These are phyloP conservation scores for Orychophragmus violaceus DNA, from an alignment of 345 rosid genomes.

Conservation along the genomic window DNA sequence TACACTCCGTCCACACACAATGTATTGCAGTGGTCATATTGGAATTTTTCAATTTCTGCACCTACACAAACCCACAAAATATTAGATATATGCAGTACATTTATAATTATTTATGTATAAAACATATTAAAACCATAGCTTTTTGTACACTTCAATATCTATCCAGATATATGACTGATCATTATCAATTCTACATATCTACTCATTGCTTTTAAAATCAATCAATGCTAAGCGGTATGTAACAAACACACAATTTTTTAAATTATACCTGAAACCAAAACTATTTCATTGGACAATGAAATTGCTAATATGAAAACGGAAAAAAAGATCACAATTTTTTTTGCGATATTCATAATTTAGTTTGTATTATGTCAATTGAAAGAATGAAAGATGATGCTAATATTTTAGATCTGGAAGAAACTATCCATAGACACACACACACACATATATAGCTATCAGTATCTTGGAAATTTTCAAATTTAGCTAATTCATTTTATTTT, in stretches of 20 bases:
- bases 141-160: too few relatives aligned
- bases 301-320: neutral
- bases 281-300: neutral
- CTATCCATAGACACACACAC: neutral
- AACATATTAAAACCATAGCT: neutral
- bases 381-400: neutral
- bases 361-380: neutral
- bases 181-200: too few relatives aligned
- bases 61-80: neutral
- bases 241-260: too few relatives aligned
- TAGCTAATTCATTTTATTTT: neutral
- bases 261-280: neutral
- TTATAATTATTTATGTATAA: neutral
- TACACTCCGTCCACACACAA: neutral
- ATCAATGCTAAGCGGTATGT: too few relatives aligned
- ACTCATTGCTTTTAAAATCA: too few relatives aligned
- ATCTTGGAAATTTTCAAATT: neutral
- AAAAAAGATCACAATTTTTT: neutral
- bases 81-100: too few relatives aligned
- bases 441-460: too few relatives aligned
- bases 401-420: neutral
- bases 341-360: neutral
- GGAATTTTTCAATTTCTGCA: neutral
- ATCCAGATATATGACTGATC: too few relatives aligned
- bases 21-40: neutral